Evolutionary conservation across 345 rosid species (phyloP), one percentile per base, ranked within the genome.

Genomic region (Eucalyptus melliodora): DNA sequence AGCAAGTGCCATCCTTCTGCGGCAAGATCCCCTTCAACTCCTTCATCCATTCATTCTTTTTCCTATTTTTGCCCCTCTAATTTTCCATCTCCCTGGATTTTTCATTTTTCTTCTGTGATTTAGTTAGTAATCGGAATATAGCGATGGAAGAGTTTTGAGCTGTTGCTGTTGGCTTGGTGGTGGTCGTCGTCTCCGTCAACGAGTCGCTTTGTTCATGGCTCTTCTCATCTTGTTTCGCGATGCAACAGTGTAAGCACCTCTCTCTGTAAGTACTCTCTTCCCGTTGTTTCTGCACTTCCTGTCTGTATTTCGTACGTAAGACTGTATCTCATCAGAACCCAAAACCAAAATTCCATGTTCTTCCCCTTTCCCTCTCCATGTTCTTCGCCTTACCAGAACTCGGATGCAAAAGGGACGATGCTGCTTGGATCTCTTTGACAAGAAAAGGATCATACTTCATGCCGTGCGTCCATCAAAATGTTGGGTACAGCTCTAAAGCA

Each of bases 1-100:
- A 56, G 89, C 88, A 85, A 89, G 94, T 47, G 93, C 95, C 94
- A 88, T 92, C 94, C 90, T 60, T 91, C 88, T 91, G 92, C 87
- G 92, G 93, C 93, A 89, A 90, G 95, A 88, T 80, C 53, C 51
- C 92, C 92, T 45, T 21, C 88, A 86, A 88, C 87, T 86, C 82
- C 87, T 86, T 14, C 42, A 51, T 51, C 87, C 83, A 77, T 21
- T 77, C 83, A 11, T 37, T 37, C 42, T 11, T 37, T 6, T 19
- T 23, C 40, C 59, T 31, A 53, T n/a, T 53, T 44, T 86, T 27
- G 60, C 26, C 37, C 42, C 44, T 37, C 59, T 37, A 86, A 86
- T 50, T 30, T 86, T 86, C 42, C 59, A 50, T 47, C 26, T 37
- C 59, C 42, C 26, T 40, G 87, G 30, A 45, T 45, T 44, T 50